phyloP scores from a whole-genome alignment of 805 yeast genomes.

The Yarrowia porcina region DNA sequence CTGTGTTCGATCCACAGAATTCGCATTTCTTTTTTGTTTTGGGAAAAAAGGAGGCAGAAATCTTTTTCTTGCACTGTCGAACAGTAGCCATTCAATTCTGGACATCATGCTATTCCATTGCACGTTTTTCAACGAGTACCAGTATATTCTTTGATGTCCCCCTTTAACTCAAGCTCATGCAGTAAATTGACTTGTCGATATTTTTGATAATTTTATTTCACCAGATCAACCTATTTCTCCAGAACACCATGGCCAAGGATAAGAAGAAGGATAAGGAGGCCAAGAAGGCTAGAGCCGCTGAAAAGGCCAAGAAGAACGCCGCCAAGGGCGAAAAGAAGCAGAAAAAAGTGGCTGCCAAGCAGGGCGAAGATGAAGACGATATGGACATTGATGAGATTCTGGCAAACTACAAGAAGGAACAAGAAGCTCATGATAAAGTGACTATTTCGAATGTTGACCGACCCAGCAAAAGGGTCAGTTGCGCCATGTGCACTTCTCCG shows the following conservation, averaged over 20 bases:
- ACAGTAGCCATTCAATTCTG: too few species aligned
- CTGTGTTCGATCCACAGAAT: slow-evolving; percentile 75
- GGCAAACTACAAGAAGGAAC: slow-evolving; percentile 73
- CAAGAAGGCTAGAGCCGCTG: slow-evolving; percentile 83
- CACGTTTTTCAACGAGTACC: too few species aligned
- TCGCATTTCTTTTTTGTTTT: slow-evolving; percentile 33
- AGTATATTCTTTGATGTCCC: too few species aligned
- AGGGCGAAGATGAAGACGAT: slow-evolving; percentile 78
- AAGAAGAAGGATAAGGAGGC: slow-evolving; percentile 89
- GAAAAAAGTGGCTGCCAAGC: slow-evolving; percentile 71
- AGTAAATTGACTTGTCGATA: too few species aligned
- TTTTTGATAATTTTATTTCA: neutral
- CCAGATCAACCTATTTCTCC: neutral
- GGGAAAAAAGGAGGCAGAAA: too few species aligned
- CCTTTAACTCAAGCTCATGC: too few species aligned
- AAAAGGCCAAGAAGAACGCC: slow-evolving; percentile 70
- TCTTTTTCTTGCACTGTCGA: too few species aligned
- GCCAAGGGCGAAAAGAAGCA: slow-evolving; percentile 70
- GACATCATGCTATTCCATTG: too few species aligned
- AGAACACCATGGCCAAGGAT: slow-evolving; percentile 47
- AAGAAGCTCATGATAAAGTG: slow-evolving; percentile 71
- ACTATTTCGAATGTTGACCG: slow-evolving; percentile 53
- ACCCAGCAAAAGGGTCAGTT: slow-evolving; percentile 70
- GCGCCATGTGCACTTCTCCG: slow-evolving; percentile 73
- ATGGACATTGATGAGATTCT: slow-evolving; percentile 81